These are phyloP conservation scores for Aspergillus unguis DNA, from an alignment of 2,329 filamentous ascomycete genomes.

Conservation along the genomic window DNA sequence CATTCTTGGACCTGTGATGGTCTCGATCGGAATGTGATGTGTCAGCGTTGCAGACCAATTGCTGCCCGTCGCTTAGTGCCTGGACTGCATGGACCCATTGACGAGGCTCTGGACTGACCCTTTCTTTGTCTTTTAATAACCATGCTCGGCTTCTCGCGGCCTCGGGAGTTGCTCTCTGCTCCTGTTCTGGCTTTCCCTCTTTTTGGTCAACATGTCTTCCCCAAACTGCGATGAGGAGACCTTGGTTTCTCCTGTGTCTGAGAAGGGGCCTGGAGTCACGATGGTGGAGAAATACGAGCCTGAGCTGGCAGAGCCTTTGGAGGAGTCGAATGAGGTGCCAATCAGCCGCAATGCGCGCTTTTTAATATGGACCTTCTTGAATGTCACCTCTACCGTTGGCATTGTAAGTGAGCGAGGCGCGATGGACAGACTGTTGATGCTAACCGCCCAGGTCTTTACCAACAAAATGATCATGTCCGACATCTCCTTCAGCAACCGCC, in stretches of 20 bases:
- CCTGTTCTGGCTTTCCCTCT: not conserved
- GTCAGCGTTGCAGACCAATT: not conserved
- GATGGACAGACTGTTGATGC: not conserved
- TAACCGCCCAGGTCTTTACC: slow-evolving; percentile 19
- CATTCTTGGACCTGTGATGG: not conserved
- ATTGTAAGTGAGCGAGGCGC: slow-evolving; percentile 16
- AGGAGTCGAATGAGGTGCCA: not conserved
- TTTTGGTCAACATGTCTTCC: not conserved
- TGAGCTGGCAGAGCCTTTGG: slow-evolving; percentile 2
- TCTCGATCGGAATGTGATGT: not conserved
- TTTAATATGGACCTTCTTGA: slow-evolving; percentile 19
- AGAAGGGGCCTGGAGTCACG: not conserved
- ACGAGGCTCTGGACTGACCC: not conserved
- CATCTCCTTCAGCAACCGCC: slow-evolving; percentile 19
- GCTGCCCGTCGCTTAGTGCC: too few relatives aligned
- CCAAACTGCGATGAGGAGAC: slow-evolving; percentile 6
- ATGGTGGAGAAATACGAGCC: slow-evolving; percentile 2
- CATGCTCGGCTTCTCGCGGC: not conserved
- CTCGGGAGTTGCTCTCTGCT: not conserved
- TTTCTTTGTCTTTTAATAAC: slow-evolving; percentile 4
- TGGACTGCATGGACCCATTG: too few relatives aligned
- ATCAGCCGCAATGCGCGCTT: slow-evolving; percentile 6
- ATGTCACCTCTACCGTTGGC: slow-evolving; percentile 20
- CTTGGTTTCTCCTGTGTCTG: not conserved
- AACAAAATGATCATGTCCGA: slow-evolving; percentile 22